phyloP scores from a whole-genome alignment of 1,284 basidiomycete genomes.

The Megacollybia platyphylla region DNA sequence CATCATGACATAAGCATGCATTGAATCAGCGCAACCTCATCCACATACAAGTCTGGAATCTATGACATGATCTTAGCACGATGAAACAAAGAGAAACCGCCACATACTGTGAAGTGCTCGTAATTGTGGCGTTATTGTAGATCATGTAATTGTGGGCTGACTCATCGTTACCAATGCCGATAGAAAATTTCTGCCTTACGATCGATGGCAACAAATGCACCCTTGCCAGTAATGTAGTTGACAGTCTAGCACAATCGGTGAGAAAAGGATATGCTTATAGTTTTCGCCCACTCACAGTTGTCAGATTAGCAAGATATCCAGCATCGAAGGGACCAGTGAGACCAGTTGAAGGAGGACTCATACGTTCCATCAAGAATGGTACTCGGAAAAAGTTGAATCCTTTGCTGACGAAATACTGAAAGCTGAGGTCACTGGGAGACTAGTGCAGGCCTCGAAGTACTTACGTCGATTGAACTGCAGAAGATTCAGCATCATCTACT shows the following conservation, averaged over 20 bases:
- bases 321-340: slow-evolving; percentile 39
- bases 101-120: slow-evolving; percentile 32
- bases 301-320: slow-evolving; percentile 38
- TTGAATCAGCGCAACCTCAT: neutral
- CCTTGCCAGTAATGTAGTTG: slow-evolving; percentile 48
- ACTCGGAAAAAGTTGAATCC: slow-evolving; percentile 57
- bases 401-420: slow-evolving; percentile 35
- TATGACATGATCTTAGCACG: slow-evolving; percentile 9
- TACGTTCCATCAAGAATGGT: slow-evolving; percentile 45
- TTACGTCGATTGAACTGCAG: slow-evolving; percentile 8
- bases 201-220: slow-evolving; percentile 42
- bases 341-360: slow-evolving; percentile 36
- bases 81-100: slow-evolving; percentile 1
- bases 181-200: slow-evolving; percentile 21
- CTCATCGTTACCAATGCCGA: neutral
- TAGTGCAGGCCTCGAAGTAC: slow-evolving; percentile 3
- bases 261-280: neutral
- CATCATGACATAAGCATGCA: neutral
- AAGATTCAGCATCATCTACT: neutral
- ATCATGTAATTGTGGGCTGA: slow-evolving; percentile 49
- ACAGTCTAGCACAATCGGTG: slow-evolving; percentile 25
- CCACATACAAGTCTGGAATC: slow-evolving; percentile 38
- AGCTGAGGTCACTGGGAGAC: slow-evolving; percentile 6
- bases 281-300: slow-evolving; percentile 19
- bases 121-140: slow-evolving; percentile 38